A percentile compares a stretch with the other conserved stretches of the same genome.
Conservation (phyloP, 1,139 yeast species). For the Debaryomycetaceae sp. region DNA sequence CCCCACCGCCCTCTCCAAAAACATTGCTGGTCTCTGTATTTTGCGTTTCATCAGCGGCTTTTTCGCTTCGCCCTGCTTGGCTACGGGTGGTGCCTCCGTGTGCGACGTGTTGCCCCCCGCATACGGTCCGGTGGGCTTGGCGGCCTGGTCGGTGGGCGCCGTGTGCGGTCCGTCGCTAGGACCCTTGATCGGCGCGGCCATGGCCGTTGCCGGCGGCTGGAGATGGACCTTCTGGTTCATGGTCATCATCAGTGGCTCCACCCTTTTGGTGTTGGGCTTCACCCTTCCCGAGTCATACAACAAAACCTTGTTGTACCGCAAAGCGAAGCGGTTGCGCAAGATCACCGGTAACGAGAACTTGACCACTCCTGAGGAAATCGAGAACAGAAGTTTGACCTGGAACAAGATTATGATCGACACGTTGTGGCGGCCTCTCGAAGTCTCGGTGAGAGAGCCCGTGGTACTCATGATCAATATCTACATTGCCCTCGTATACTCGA, state of each 20-base stretch:
- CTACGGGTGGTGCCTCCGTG: conserved; percentile 28
- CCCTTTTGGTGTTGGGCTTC: conserved; percentile 15
- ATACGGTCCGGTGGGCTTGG: conserved; percentile 22
- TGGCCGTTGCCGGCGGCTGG: conserved; percentile 20
- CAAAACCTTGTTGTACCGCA: conserved; percentile 24
- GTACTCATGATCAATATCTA: conserved; percentile 38
- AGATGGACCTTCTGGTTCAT: conserved; percentile 34
- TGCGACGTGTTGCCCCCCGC: conserved; percentile 17
- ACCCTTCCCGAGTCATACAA: conserved; percentile 26
- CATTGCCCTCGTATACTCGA: conserved; percentile 42
- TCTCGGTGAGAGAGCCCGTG: conserved; percentile 33
- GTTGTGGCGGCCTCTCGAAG: conserved; percentile 40
- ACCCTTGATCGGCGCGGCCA: conserved; percentile 24
- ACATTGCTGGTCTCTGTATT: conserved; percentile 21
- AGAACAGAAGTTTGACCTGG: conserved; percentile 9
- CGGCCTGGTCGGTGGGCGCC: conserved; percentile 25
- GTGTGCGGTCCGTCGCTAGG: conserved; percentile 28
- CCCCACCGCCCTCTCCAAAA: conserved; percentile 17
- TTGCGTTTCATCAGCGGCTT: conserved; percentile 24
- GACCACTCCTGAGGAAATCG: conserved; percentile 19
- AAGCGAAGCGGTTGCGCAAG: conserved; percentile 24
- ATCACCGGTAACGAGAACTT: conserved; percentile 23
- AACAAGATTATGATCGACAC: conserved; percentile 22
- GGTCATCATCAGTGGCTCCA: conserved; percentile 18
- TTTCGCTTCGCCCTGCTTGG: conserved; percentile 25